Conservation (phyloP, 1,284 basidiomycete species). For the Cronartium quercuum region DNA sequence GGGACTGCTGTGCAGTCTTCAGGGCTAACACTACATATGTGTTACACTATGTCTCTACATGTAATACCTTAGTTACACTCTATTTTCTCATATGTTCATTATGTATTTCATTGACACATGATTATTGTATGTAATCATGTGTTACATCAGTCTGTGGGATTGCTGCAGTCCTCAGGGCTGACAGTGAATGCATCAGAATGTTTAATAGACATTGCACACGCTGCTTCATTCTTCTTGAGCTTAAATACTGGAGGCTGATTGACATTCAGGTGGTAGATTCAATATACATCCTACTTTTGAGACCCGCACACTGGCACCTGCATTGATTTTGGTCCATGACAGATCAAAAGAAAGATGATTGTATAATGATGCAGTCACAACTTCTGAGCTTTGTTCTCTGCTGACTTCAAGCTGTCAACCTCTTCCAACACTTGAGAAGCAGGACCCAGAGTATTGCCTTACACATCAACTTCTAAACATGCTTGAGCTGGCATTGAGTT, state of each 20-base stretch:
- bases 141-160: too few relatives aligned
- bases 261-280: background rate
- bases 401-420: background rate
- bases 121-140: too few relatives aligned
- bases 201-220: background rate
- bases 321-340: conserved; percentile 15
- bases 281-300: conserved; percentile 25
- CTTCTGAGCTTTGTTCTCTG: background rate
- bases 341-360: background rate
- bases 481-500: background rate
- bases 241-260: background rate
- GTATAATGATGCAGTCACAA: background rate
- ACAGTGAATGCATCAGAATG: too few relatives aligned
- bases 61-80: too few relatives aligned
- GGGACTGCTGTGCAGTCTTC: too few relatives aligned
- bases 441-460: background rate
- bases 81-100: too few relatives aligned
- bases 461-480: background rate
- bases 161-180: too few relatives aligned
- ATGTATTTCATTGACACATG: too few relatives aligned
- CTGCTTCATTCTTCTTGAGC: background rate
- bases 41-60: too few relatives aligned
- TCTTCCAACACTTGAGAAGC: background rate
- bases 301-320: conserved; percentile 15
- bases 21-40: too few relatives aligned